Conservation (phyloP, 805 yeast species). For the Candida montana region DNA sequence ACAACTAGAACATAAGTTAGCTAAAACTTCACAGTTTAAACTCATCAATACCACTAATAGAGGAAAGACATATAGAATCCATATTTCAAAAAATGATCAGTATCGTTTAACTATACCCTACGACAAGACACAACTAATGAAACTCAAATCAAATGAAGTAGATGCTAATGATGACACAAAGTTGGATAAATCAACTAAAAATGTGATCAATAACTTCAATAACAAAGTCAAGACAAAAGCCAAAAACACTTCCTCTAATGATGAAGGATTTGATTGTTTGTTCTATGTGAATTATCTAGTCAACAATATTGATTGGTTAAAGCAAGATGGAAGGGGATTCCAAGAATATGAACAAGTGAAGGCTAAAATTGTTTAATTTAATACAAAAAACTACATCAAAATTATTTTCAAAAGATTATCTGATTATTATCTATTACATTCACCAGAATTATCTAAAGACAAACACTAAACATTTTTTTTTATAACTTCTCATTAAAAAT, state of each 20-base stretch:
- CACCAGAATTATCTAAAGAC: neutral
- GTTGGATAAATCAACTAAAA: constrained; percentile 1
- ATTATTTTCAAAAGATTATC: too few relatives aligned
- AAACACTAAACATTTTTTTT: neutral
- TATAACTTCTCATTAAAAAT: neutral
- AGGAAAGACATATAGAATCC: constrained; percentile 16
- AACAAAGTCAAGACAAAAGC: constrained; percentile 7
- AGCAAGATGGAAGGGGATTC: constrained; percentile 10
- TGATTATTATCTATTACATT: neutral
- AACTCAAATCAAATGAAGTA: neutral
- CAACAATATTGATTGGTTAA: constrained; percentile 18
- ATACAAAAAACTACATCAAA: constrained; percentile 2
- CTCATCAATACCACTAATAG: constrained; percentile 17
- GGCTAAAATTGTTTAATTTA: constrained; percentile 2
- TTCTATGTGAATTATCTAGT: constrained; percentile 20
- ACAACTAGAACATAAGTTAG: constrained; percentile 9
- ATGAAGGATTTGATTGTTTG: constrained; percentile 7
- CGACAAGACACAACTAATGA: constrained; percentile 7
- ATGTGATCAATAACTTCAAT: constrained; percentile 23
- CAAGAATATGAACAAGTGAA: constrained; percentile 18
- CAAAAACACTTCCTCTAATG: neutral
- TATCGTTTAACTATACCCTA: constrained; percentile 19
- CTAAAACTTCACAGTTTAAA: constrained; percentile 10
- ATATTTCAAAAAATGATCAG: constrained; percentile 10
- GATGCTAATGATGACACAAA: neutral